These are phyloP conservation scores for Limonomyces culmigenus DNA, from an alignment of 1,284 basidiomycete species.

Conservation along the genomic window DNA sequence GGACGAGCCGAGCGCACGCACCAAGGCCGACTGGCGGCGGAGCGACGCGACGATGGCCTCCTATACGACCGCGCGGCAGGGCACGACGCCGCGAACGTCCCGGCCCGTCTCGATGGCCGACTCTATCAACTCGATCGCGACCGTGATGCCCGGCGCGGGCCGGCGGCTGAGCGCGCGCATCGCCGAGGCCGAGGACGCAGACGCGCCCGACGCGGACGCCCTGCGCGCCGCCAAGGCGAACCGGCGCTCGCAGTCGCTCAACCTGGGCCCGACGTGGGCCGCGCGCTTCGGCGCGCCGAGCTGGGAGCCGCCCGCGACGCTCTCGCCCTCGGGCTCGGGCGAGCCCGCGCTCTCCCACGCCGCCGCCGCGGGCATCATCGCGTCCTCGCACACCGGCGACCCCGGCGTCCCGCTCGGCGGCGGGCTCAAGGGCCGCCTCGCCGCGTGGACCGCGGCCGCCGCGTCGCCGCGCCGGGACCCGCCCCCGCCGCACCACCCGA, in stretches of 20 bases:
- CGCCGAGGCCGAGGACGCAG: conserved; percentile 21
- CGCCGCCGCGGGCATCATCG: conserved; percentile 14
- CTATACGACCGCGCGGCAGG: conserved; percentile 48
- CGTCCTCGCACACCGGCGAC: conserved; percentile 18
- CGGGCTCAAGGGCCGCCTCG: conserved; percentile 30
- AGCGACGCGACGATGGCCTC: conserved; percentile 57
- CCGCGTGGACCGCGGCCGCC: conserved; percentile 27
- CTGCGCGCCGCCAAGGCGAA: conserved; percentile 22
- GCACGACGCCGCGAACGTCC: conserved; percentile 29
- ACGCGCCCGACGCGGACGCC: conserved; percentile 6
- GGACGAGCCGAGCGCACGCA: conserved; percentile 10
- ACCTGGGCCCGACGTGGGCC: conserved; percentile 18
- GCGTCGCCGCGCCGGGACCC: conserved; percentile 9
- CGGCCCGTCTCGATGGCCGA: conserved; percentile 61
- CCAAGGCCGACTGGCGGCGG: conserved; percentile 51
- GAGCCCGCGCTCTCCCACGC: no score
- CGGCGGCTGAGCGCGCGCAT: conserved; percentile 52
- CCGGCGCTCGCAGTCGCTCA: conserved; percentile 47
- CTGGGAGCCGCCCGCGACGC: neutral
- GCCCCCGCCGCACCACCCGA: conserved; percentile 12
- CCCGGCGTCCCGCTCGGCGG: no score
- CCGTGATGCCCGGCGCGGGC: conserved; percentile 41
- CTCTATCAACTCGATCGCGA: conserved; percentile 52
- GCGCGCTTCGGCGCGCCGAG: neutral
- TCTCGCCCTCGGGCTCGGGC: no score